Evolutionary conservation across 805 yeast genomes (phyloP).

Genomic region (Metschnikowia proteae): DNA sequence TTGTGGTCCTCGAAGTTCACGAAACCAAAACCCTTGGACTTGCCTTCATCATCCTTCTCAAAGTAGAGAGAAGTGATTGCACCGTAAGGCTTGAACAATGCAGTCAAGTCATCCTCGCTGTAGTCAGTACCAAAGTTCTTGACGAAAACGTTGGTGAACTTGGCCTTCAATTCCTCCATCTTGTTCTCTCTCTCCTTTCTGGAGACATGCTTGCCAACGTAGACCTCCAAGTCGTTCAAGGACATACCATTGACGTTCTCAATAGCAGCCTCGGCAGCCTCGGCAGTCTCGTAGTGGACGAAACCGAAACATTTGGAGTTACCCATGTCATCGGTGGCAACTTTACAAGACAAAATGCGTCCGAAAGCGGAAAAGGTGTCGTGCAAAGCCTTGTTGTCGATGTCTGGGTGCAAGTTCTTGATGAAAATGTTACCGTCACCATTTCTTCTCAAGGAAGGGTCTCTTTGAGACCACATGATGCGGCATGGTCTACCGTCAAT

Average conservation of each 20-base stretch:
- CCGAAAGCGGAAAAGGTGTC: conserved; percentile 98
- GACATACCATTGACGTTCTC: conserved; percentile 98
- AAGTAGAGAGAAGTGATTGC: conserved; percentile 76
- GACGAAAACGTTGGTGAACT: conserved; percentile 93
- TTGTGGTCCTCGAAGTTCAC: conserved; percentile 87
- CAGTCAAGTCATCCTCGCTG: conserved; percentile 66
- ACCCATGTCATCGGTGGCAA: conserved; percentile 91
- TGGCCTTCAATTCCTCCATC: conserved; percentile 83
- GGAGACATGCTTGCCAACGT: conserved; percentile 89
- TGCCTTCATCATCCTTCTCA: conserved; percentile 79
- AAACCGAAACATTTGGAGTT: conserved; percentile 94
- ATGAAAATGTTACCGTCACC: conserved; percentile 97
- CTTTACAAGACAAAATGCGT: conserved; percentile 92
- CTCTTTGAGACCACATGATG: conserved; percentile 99
- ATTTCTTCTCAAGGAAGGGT: conserved; percentile 89
- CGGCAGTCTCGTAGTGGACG: conserved; percentile 92
- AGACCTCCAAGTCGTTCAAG: conserved; percentile 93
- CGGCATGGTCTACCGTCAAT: conserved; percentile 97
- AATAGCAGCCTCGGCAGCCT: conserved; percentile 91
- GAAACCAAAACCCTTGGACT: conserved; percentile 93
- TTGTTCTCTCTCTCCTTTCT: conserved; percentile 93
- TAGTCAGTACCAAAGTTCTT: conserved; percentile 80
- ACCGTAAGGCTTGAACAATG: conserved; percentile 72
- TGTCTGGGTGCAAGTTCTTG: conserved; percentile 96
- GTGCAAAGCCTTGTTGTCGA: conserved; percentile 97